Base-by-base conservation (phyloP, 306 rosid species). In the Lathyrus sativus region DNA sequence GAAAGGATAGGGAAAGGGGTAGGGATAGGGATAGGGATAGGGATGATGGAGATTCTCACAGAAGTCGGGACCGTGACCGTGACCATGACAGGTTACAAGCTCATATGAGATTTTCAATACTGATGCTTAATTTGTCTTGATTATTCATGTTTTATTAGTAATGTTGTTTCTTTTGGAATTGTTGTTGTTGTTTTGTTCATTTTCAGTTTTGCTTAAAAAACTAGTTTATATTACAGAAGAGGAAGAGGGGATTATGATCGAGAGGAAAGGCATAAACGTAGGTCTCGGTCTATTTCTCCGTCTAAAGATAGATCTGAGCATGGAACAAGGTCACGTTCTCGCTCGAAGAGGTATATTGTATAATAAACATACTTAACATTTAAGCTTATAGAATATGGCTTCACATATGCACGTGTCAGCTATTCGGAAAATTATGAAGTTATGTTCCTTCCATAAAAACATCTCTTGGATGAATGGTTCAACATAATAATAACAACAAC, bases 191-290 rank as follows among this genome's bases (percentile, higher is more conserved):
- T 48, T 38, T 6, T 29, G 29, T 55, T 45, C 59, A 70, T 59
- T 61, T 67, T 55, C 68, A 35, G 43, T 58, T 59, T 6, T 68
- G 17, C 68, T 44, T 42, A 6, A 33, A 50, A 26, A 65, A 31
- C 24, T 80, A 55, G 22, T 67, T 41, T 72, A 50, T 58, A 24
- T 11, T 74, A 70, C 83, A 93, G 98, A 72, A 84, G 96, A 65
- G 78, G 98, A 72, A 84, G 96, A 65, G 78, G 90, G 80, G 96
- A 90, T 80, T 75, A 68, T 85, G 96, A 92, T 64, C 87, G 87
- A 73, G 96, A 90, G 74, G 97, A 90, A 9, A 77, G 89, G 73
- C 91, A 85, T 50, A 83, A 56, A 66, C 96, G 62, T 28, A 85
- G 71, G 79, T 91, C 97, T 50, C 85, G 84, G 6, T 88, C 85